phyloP scores from a whole-genome alignment of 768 basidiomycete species.

The Tulasnella sp. region DNA sequence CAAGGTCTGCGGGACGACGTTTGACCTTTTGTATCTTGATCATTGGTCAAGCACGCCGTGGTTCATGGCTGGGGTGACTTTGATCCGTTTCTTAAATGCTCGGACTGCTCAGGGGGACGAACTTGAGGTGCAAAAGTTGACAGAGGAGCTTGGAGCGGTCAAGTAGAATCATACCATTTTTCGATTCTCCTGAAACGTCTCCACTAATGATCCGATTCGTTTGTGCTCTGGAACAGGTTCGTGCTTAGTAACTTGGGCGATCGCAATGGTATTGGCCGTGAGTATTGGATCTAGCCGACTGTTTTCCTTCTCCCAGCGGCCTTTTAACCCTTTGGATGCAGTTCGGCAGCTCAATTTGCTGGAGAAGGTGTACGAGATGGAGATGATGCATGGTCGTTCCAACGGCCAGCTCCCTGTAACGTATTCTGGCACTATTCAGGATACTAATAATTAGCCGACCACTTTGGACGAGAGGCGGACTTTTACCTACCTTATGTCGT shows the following conservation, averaged over 20 bases:
- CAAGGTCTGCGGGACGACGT: no score
- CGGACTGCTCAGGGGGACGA: slow-evolving; percentile 45
- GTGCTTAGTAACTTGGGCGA: slow-evolving; percentile 1
- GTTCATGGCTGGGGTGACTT: slow-evolving; percentile 55
- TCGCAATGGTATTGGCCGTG: neutral
- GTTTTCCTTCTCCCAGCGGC: neutral
- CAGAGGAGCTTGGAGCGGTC: slow-evolving; percentile 57
- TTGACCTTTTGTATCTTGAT: slow-evolving; percentile 56
- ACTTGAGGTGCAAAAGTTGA: slow-evolving; percentile 45
- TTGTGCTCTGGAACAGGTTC: neutral
- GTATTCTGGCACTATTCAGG: no score
- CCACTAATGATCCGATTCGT: neutral
- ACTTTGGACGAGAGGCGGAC: no score
- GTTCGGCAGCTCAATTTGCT: slow-evolving; percentile 5
- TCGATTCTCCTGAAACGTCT: no score
- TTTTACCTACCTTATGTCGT: no score
- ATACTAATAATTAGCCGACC: no score
- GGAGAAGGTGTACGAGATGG: neutral
- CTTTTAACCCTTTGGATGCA: neutral
- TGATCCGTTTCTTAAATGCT: slow-evolving; percentile 54
- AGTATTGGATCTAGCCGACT: neutral
- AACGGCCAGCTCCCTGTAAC: no score
- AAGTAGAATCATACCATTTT: slow-evolving; percentile 38
- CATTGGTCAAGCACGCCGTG: slow-evolving; percentile 54
- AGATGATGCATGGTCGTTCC: neutral